phyloP scores from a whole-genome alignment of 768 basidiomycete genomes.

The Collybia nuda region DNA sequence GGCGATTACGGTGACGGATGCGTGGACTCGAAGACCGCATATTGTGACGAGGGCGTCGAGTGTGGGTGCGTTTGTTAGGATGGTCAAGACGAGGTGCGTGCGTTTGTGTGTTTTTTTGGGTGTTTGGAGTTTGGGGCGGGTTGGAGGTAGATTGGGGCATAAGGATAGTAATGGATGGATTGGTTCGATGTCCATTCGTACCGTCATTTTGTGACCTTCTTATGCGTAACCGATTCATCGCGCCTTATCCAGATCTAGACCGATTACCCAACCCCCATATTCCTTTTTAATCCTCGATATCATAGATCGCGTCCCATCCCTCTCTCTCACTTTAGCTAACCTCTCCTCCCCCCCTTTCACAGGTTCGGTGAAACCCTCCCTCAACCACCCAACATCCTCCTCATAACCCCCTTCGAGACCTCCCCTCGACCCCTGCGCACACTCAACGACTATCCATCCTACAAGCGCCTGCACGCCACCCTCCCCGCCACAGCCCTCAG shows the following conservation, averaged over 20 bases:
- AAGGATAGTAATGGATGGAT: too few relatives aligned
- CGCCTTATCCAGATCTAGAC: too few relatives aligned
- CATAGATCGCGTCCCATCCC: too few relatives aligned
- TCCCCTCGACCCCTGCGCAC: constrained; percentile 67
- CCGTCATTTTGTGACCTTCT: too few relatives aligned
- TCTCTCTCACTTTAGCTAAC: too few relatives aligned
- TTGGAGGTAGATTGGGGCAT: too few relatives aligned
- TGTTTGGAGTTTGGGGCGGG: too few relatives aligned
- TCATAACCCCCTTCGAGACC: constrained; percentile 68
- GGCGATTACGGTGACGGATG: constrained; percentile 73
- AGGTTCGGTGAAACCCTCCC: constrained; percentile 80
- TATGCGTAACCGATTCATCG: too few relatives aligned
- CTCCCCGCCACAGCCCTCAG: constrained; percentile 69
- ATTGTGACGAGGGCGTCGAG: constrained; percentile 74
- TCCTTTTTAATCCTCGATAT: too few relatives aligned
- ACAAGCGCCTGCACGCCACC: constrained; percentile 69
- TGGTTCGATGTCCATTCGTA: too few relatives aligned
- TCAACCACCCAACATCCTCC: constrained; percentile 69
- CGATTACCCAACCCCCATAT: too few relatives aligned
- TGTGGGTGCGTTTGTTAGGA: constrained; percentile 74
- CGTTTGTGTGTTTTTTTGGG: too few relatives aligned
- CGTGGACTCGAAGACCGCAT: constrained; percentile 69
- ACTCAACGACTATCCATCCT: constrained; percentile 64
- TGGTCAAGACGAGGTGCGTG: constrained; percentile 80
- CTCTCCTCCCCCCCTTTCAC: neutral